A percentile compares a stretch with the other conserved stretches of the same genome.
Evolutionary conservation across 2,329 filamentous ascomycete genomes (phyloP).

Genomic region (Exophiala sp.): DNA sequence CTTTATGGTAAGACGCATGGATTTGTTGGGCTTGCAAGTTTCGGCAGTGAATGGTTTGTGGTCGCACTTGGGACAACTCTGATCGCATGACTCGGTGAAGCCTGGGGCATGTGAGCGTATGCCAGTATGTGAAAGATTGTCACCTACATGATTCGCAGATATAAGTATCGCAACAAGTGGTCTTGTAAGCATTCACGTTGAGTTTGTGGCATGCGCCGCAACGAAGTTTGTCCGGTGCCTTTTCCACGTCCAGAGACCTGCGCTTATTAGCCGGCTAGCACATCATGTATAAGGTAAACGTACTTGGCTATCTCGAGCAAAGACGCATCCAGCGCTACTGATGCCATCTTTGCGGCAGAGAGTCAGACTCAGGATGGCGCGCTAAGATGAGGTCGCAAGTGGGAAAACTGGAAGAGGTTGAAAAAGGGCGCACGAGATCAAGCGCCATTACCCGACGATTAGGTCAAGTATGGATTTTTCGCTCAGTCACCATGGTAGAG

Average conservation of each 20-base stretch:
- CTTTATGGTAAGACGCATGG: conserved; percentile 84
- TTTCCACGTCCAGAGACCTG: conserved; percentile 74
- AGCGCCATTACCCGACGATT: conserved; percentile 10
- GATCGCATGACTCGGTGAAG: conserved; percentile 55
- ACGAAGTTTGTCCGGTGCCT: conserved; percentile 92
- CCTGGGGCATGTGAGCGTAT: conserved; percentile 11
- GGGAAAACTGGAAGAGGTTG: conserved; percentile 3
- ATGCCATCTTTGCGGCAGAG: conserved; percentile 15
- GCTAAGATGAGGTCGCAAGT: neutral
- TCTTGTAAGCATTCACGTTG: conserved; percentile 82
- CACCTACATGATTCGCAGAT: conserved; percentile 83
- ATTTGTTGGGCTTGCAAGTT: conserved; percentile 84
- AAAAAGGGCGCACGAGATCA: conserved; percentile 5
- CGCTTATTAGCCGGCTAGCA: neutral
- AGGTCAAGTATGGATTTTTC: neutral
- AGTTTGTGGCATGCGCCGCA: conserved; percentile 92
- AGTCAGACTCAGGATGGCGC: neutral
- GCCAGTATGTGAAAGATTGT: neutral
- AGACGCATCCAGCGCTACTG: conserved; percentile 15
- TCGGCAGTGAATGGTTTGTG: conserved; percentile 83
- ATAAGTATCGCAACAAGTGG: conserved; percentile 91
- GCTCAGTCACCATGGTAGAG: neutral
- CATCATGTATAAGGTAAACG: conserved; percentile 1
- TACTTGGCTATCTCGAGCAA: conserved; percentile 30
- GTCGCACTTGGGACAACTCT: conserved; percentile 87